Conservation (phyloP, 371 early-diverging fungal species). For the Mucor irregularis region DNA sequence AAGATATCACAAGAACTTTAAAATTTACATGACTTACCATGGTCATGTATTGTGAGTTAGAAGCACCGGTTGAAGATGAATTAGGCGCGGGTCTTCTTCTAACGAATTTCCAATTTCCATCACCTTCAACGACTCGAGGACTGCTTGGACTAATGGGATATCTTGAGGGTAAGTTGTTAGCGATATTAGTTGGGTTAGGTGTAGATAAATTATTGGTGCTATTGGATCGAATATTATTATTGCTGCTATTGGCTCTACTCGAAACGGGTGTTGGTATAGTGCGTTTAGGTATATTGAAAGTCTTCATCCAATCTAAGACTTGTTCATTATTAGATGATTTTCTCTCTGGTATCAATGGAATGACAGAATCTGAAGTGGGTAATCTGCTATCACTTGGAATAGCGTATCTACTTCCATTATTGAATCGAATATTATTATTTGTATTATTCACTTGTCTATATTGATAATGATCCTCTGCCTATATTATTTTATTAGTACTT, state of each 20-base stretch:
- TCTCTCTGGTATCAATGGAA: slow-evolving; percentile 29
- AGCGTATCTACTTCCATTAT: slow-evolving; percentile 10
- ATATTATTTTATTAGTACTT: background rate
- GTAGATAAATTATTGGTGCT: background rate
- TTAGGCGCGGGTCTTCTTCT: slow-evolving; percentile 16
- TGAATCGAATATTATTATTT: background rate
- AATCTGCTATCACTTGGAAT: background rate
- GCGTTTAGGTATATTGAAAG: slow-evolving; percentile 23
- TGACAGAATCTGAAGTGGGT: slow-evolving; percentile 6
- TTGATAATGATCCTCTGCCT: slow-evolving; percentile 13
- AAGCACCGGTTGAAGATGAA: too few species aligned
- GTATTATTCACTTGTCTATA: slow-evolving; percentile 2
- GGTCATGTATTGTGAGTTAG: too few species aligned
- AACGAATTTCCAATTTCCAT: slow-evolving; percentile 22
- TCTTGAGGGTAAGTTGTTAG: background rate
- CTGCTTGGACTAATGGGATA: slow-evolving; percentile 10
- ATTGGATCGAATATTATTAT: background rate
- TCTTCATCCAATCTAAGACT: slow-evolving; percentile 24
- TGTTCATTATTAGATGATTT: slow-evolving; percentile 30
- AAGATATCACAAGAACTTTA: too few species aligned
- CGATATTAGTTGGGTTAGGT: background rate
- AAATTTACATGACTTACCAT: too few species aligned
- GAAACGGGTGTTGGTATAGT: background rate
- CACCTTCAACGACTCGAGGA: slow-evolving; percentile 4
- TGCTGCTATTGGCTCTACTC: background rate